Base-by-base conservation (phyloP, 345 rosid species). In the Corchorus olitorius region DNA sequence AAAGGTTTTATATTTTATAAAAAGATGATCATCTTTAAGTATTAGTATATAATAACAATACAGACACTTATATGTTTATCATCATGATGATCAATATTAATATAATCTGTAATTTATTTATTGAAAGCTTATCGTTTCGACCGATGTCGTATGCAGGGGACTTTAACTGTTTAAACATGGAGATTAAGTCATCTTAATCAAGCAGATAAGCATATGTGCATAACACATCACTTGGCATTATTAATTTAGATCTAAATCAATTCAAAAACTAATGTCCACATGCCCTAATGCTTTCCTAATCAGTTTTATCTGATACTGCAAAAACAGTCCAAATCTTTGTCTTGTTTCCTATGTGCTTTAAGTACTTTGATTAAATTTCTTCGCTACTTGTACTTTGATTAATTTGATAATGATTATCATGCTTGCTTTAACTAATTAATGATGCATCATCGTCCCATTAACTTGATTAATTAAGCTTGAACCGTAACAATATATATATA, bases 211-310 rank as follows among this genome's bases (percentile, higher is more conserved):
- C 58, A 49, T 20, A 49, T 48, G 19, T 69, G 73, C 45, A 14
- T 49, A 22, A 68, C 73, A 68, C 45, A 41, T 68, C 73, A 68
- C 7, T 33, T 12, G 15, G 43, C 73, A 69, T 69, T 39, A 39
- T 39, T 39, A 39, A 3, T 6, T 39, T 39, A 4, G 43, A 3
- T 39, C 43, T 4, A 39, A 39, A 39, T 39, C 5, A 39, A 39
- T 39, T 39, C 43, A 67, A 27, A 27, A n/a, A 41, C 6, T 39
- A 43, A 65, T 43, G 17, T 2, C 16, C 27, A 49, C 39, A 8
- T 3, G 43, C 65, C 12, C 13, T 33, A 33, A 34, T 0, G 64
- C 39, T 59, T 59, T 22, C 63, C 5, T 11, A 16, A 56, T 19
- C 61, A 19, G 16, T 35, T 39, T 27, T 16, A 46, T 22, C 58